Conservation (phyloP, 2,329 filamentous ascomycete species). For the Pseudogymnoascus sp. region DNA sequence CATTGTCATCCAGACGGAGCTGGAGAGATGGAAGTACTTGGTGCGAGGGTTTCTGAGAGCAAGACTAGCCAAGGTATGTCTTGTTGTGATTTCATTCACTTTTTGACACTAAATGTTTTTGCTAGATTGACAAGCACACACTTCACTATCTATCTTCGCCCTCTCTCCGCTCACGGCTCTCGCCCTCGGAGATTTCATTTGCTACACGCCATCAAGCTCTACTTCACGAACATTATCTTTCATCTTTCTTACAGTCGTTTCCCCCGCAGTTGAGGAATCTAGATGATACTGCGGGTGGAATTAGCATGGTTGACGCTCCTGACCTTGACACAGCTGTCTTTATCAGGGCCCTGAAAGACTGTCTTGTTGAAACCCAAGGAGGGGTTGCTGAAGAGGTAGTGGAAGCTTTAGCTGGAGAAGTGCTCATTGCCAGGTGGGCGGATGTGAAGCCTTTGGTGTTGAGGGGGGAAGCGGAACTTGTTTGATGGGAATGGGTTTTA, state of each 20-base stretch:
- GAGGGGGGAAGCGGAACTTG: conserved; percentile 48
- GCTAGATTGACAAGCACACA: conserved; percentile 68
- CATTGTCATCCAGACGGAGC: conserved; percentile 92
- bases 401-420: conserved; percentile 52
- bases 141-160: conserved; percentile 62
- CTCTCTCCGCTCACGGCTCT: conserved; percentile 55
- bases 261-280: conserved; percentile 71
- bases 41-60: conserved; percentile 75
- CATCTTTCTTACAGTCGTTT: conserved; percentile 78
- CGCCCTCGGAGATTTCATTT: conserved; percentile 70
- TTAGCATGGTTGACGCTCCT: conserved; percentile 86
- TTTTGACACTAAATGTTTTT: not conserved
- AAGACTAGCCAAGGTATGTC: conserved; percentile 71
- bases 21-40: conserved; percentile 89
- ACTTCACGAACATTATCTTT: conserved; percentile 74
- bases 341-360: conserved; percentile 60
- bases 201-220: conserved; percentile 78
- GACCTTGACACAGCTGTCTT: conserved; percentile 82
- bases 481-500: conserved; percentile 29
- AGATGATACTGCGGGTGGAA: conserved; percentile 82
- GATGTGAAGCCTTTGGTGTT: conserved; percentile 59
- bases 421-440: conserved; percentile 65
- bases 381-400: conserved; percentile 56
- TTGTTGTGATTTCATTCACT: not conserved
- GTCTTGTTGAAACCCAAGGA: conserved; percentile 51